Conservation (phyloP, 2,329 filamentous ascomycete species). For the Coniochaeta sp. region DNA sequence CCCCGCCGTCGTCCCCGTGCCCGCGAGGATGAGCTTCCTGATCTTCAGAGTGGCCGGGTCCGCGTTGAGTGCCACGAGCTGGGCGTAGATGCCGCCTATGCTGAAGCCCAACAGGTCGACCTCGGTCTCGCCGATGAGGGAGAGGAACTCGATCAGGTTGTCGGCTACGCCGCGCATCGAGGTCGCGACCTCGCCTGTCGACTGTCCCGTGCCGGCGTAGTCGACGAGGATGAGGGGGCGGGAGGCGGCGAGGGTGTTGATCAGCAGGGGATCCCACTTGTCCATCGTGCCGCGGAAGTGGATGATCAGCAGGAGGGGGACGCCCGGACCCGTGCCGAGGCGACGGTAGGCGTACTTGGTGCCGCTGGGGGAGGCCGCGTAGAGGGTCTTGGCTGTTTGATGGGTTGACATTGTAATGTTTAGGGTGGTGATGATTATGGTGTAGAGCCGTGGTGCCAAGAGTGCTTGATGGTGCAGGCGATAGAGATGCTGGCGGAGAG, state of each 20-base stretch:
- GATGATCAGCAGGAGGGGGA: constrained; percentile 11
- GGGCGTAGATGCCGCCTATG: constrained; percentile 40
- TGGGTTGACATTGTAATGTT: constrained; percentile 9
- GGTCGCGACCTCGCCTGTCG: constrained; percentile 32
- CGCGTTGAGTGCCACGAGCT: constrained; percentile 32
- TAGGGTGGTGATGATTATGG: no score
- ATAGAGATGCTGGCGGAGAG: no score
- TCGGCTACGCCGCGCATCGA: constrained; percentile 19
- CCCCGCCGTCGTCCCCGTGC: constrained; percentile 32
- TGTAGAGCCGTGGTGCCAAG: no score
- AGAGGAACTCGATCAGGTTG: constrained; percentile 17
- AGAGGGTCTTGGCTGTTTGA: constrained; percentile 11
- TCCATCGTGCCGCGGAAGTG: constrained; percentile 24
- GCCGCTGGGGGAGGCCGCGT: constrained; percentile 3
- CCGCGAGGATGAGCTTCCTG: constrained; percentile 34
- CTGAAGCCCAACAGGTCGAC: constrained; percentile 42
- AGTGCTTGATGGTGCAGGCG: no score
- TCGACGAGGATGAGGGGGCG: constrained; percentile 40
- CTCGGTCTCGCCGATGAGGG: constrained; percentile 22
- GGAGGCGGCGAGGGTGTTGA: constrained; percentile 33
- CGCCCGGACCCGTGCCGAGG: constrained; percentile 7
- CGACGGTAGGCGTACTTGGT: constrained; percentile 11
- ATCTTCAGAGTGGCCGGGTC: constrained; percentile 22
- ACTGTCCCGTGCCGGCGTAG: constrained; percentile 39
- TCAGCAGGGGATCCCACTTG: constrained; percentile 29